phyloP scores from a whole-genome alignment of 2,329 filamentous ascomycete genomes.

The Nannizzia gypsea region DNA sequence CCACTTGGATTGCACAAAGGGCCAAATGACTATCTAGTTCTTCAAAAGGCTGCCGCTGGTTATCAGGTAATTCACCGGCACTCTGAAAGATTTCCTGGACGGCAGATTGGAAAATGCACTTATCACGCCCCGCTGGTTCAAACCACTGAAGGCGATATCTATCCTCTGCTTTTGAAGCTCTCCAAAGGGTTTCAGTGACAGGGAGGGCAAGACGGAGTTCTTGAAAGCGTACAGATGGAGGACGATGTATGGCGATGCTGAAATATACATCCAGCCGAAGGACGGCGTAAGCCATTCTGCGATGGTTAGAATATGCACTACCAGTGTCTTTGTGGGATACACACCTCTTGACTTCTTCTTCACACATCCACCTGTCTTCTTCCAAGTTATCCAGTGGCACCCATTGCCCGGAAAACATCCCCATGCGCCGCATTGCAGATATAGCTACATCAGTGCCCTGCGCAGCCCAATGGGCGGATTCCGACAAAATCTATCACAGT shows the following conservation, averaged over 20 bases:
- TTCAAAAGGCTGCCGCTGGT: not conserved
- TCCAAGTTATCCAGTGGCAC: not conserved
- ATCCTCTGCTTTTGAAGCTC: not conserved
- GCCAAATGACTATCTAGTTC: not conserved
- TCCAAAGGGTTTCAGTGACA: not conserved
- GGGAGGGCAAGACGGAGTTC: not conserved
- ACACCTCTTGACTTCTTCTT: not conserved
- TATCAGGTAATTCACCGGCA: no score
- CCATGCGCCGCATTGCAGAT: not conserved
- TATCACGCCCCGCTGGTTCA: not conserved
- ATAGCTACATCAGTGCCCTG: not conserved
- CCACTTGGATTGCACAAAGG: not conserved
- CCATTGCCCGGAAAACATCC: not conserved
- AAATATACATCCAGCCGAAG: not conserved
- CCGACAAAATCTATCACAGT: not conserved
- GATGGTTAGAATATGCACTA: not conserved
- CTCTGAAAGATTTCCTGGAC: not conserved
- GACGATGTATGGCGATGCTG: not conserved
- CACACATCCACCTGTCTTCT: not conserved
- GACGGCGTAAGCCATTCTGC: not conserved
- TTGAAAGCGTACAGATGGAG: not conserved
- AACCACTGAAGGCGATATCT: not conserved
- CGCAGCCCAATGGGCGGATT: not conserved
- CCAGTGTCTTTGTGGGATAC: not conserved
- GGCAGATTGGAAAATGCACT: not conserved